Evolutionary conservation across 2,329 filamentous ascomycete species (phyloP).

Genomic region (Cladosporium austrohemisphaericum): DNA sequence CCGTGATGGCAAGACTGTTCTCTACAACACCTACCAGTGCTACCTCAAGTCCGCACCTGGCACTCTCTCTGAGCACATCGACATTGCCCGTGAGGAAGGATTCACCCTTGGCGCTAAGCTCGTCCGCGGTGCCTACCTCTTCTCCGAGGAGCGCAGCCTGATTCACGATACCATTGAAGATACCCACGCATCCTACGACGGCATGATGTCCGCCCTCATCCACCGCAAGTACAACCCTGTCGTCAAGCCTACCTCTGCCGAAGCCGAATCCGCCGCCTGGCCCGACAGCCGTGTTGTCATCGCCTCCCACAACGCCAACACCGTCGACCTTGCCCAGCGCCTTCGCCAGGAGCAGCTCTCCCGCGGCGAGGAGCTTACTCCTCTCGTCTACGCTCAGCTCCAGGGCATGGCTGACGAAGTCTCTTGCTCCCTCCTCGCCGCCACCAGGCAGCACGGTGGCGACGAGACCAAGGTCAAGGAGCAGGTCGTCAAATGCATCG

Average conservation of each 20-base stretch:
- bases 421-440: conserved; percentile 54
- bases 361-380: conserved; percentile 41
- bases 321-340: conserved; percentile 55
- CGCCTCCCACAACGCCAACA: conserved; percentile 77
- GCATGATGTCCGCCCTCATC: conserved; percentile 64
- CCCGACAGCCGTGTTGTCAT: conserved; percentile 60
- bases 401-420: conserved; percentile 97
- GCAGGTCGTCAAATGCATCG: conserved; percentile 53
- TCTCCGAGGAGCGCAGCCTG: conserved; percentile 46
- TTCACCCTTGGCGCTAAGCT: conserved; percentile 56
- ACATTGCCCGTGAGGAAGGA: conserved; percentile 41
- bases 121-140: conserved; percentile 56
- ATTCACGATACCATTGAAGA: conserved; percentile 53
- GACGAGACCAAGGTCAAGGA: conserved; percentile 36
- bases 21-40: conserved; percentile 65
- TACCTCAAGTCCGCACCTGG: conserved; percentile 50
- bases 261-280: conserved; percentile 32
- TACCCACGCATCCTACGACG: conserved; percentile 65
- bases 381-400: conserved; percentile 69
- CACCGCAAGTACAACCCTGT: conserved; percentile 57
- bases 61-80: conserved; percentile 46
- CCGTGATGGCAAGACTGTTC: conserved; percentile 56
- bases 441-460: conserved; percentile 36
- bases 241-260: conserved; percentile 41
- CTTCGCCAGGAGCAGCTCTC: conserved; percentile 46